A percentile compares a stretch with the other conserved stretches of the same genome.
Conservation (phyloP, 805 yeast genomes). For the Tetrapisispora pingtungensis region DNA sequence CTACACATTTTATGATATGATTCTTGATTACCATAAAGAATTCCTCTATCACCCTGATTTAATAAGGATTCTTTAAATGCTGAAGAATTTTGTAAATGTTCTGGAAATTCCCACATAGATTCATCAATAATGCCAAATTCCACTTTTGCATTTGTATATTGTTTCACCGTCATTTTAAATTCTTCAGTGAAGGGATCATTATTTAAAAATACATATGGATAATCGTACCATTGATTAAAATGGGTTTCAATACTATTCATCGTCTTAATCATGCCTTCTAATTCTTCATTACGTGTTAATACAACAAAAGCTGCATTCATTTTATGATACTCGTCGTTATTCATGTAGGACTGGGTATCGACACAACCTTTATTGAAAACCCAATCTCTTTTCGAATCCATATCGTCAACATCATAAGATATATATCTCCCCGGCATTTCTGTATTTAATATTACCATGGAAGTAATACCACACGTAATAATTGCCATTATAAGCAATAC, state of each 20-base stretch:
- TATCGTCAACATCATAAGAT: constrained; percentile 11
- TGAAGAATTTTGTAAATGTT: constrained; percentile 12
- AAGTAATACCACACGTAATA: background rate
- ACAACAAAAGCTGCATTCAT: constrained; percentile 83
- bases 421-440: background rate
- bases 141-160: constrained; percentile 53
- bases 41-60: constrained; percentile 70
- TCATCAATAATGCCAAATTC: constrained; percentile 60
- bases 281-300: constrained; percentile 70
- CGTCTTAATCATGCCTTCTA: constrained; percentile 65
- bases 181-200: constrained; percentile 62
- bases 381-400: constrained; percentile 26
- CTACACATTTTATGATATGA: constrained; percentile 94
- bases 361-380: constrained; percentile 53
- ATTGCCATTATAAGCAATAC: background rate
- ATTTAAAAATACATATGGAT: constrained; percentile 86
- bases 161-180: constrained; percentile 44
- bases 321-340: constrained; percentile 26
- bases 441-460: background rate
- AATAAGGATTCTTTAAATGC: constrained; percentile 47
- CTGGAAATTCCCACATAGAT: constrained; percentile 63
- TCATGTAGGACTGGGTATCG: constrained; percentile 33
- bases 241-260: constrained; percentile 72
- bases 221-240: constrained; percentile 87
- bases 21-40: constrained; percentile 73